Evolutionary conservation across 306 rosid genomes (phyloP), one percentile per base, ranked within the genome.

Genomic region (Trifolium subterraneum): DNA sequence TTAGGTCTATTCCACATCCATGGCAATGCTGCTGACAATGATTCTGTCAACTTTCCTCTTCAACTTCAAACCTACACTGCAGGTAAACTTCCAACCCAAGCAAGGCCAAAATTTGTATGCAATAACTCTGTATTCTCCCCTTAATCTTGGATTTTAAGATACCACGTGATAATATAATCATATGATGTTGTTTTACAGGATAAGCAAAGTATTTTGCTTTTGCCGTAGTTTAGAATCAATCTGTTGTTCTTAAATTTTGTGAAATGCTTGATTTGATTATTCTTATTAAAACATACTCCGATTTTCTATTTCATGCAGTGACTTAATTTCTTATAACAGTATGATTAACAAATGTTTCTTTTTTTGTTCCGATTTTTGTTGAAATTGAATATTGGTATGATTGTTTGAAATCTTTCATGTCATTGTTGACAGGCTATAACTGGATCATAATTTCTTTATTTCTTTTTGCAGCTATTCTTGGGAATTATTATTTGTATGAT

Each of bases 11-110:
- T 89, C 98, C 50, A 93, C 97, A 36, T 93, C 98, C 75, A 93
- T 93, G 98, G 98, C 98, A 13, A 93, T 93, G 98, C 92, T 90
- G 39, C 88, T 93, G 72, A 93, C 97, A 5, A 93, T 87, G 84
- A 78, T 89, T 67, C 72, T 93, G 39, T 93, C 98, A 7, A 72
- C 85, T 50, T 88, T 82, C 82, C 96, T 93, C 78, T 93, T 93
- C 84, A 82, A 80, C 74, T 91, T 90, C 88, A 89, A 88, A 71
- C 98, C 97, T 74, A 89, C 93, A 6, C 56, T 93, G 78, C 98
- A 90, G 92, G 98, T 93, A 79, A 78, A 36, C 52, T 74, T 73
- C 42, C 70, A 14, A 59, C 39, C 64, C 47, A 29, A 27, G 64
- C 33, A 64, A 22, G 68, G 62, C 45, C 61, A 60, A 70, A 71